Evolutionary conservation across 306 rosid genomes (phyloP), one percentile per base, ranked within the genome.

Genomic region (Senna siamea): DNA sequence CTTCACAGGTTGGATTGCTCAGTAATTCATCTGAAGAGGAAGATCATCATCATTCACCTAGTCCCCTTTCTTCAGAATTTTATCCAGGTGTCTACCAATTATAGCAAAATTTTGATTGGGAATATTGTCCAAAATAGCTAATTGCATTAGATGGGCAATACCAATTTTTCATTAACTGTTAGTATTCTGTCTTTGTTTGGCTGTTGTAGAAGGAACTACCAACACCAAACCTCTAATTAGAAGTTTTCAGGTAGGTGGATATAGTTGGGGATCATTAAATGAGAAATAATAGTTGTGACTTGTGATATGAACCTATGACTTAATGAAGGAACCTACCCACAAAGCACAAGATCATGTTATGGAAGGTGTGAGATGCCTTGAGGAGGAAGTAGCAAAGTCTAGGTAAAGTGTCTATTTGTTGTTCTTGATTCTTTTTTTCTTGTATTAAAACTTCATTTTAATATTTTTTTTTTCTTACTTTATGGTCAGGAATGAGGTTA

Each of bases 401-500:
- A 70, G 86, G 86, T 82, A 54, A 63, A 11, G 3, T 15, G 61
- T 46, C 65, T 17, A 38, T 74, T 50, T 30, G 30, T 51, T 30
- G 47, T 63, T 63, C 40, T 62, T 41, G n/a, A 65, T 48, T 65
- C 10, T 61, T 59, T 2, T 18, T 74, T 70, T 10, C 20, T 57
- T n/a, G 11, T 30, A 35, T 43, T 17, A 11, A 35, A 44, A 18
- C 30, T 26, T 26, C 34, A 73, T 7, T 53, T 35, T 37, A 78
- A 28, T 26, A 3, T 20, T 57, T 12, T 28, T 1, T 28, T 0
- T 9, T 53, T 52, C 19, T 32, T 18, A 19, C 73, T 43, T 56
- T 56, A 19, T 2, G 57, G 10, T 43, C 59, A 82, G 86, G 78
- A 58, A 82, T 65, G 75, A 78, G 63, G 70, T 18, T 70, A 66